phyloP scores from a whole-genome alignment of 768 basidiomycete genomes.

The Pseudohyphozyma bogoriensis region DNA sequence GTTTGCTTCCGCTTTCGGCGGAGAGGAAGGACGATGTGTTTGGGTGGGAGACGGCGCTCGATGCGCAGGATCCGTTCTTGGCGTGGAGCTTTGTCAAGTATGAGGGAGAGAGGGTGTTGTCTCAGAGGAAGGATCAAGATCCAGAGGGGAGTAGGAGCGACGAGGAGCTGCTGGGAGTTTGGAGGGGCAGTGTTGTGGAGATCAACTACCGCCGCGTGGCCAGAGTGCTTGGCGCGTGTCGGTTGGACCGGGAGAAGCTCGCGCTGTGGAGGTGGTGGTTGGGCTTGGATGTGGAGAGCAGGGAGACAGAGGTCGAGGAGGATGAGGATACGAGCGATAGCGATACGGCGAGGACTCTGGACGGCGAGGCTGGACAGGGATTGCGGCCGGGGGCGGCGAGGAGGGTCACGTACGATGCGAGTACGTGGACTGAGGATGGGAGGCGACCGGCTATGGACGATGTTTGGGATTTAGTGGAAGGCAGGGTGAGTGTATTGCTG shows the following conservation, averaged over 20 bases:
- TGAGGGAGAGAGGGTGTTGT: background rate
- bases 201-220: constrained; percentile 10
- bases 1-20: background rate
- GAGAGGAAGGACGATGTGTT: background rate
- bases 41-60: background rate
- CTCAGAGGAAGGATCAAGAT: background rate
- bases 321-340: background rate
- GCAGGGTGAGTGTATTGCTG: constrained; percentile 8
- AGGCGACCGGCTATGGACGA: constrained; percentile 11
- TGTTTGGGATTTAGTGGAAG: constrained; percentile 26
- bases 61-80: background rate
- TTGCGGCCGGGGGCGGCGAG: background rate
- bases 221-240: background rate
- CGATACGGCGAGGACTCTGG: background rate
- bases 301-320: background rate
- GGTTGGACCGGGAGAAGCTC: constrained; percentile 15
- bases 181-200: constrained; percentile 17
- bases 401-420: background rate
- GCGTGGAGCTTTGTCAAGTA: background rate
- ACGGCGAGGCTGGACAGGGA: background rate
- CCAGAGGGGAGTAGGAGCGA: background rate
- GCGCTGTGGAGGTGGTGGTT: constrained; percentile 21
- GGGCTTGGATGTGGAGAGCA: background rate
- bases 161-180: constrained; percentile 1
- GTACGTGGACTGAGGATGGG: background rate